phyloP scores from a whole-genome alignment of 2,329 filamentous ascomycete species.

The Diaporthe longicolla region DNA sequence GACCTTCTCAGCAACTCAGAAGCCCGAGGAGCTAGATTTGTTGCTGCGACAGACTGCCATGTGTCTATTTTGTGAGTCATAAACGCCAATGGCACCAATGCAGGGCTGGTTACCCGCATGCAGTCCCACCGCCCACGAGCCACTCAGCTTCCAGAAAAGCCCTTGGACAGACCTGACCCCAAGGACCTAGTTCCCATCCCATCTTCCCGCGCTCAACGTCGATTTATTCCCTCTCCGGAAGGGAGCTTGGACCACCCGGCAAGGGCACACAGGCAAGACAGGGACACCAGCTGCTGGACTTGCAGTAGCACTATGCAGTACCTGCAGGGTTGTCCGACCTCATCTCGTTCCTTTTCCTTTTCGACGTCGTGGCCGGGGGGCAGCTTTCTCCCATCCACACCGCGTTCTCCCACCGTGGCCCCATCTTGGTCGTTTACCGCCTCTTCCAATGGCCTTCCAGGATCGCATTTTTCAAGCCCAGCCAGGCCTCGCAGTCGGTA shows the following conservation, averaged over 20 bases:
- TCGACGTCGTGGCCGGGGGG: conserved; percentile 15
- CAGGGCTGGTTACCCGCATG: conserved; percentile 36
- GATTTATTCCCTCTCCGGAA: conserved; percentile 22
- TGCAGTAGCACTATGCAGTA: conserved; percentile 35
- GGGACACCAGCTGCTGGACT: conserved; percentile 10
- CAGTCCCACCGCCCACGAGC: conserved; percentile 35
- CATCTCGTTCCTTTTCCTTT: conserved; percentile 22
- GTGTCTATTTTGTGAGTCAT: conserved; percentile 38
- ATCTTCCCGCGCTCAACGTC: conserved; percentile 41
- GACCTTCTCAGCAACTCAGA: conserved; percentile 9
- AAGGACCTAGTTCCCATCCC: conserved; percentile 34
- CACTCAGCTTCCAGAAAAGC: conserved; percentile 35
- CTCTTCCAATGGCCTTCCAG: conserved; percentile 34
- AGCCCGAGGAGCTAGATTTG: conserved; percentile 23
- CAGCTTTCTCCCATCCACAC: conserved; percentile 26
- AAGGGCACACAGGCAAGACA: background rate
- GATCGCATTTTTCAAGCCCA: conserved; percentile 37
- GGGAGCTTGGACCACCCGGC: conserved; percentile 33
- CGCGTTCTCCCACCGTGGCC: conserved; percentile 38
- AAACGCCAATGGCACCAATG: conserved; percentile 39
- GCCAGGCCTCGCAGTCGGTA: conserved; percentile 20
- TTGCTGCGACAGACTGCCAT: conserved; percentile 32
- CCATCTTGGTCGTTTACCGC: conserved; percentile 38
- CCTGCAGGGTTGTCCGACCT: conserved; percentile 36
- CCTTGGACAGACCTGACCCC: conserved; percentile 13